These are phyloP conservation scores for Backusella australiensis DNA, from an alignment of 192 early-diverging fungal genomes.

Conservation along the genomic window DNA sequence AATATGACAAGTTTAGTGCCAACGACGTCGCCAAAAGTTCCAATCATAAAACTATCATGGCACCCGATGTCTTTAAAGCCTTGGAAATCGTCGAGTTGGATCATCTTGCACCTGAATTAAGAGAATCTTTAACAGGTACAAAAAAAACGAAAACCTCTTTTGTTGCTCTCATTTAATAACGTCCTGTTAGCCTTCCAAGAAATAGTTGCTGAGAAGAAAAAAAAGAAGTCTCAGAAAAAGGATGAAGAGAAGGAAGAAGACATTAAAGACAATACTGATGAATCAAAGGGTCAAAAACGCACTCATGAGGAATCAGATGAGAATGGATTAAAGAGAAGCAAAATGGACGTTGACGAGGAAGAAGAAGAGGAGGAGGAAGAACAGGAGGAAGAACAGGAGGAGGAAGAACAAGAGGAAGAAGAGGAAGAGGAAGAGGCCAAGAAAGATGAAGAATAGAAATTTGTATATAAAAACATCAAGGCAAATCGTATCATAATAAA, in stretches of 20 bases:
- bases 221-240: conserved; percentile 25
- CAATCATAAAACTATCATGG: conserved; percentile 49
- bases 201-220: conserved; percentile 39
- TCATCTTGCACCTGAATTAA: conserved; percentile 38
- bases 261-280: conserved; percentile 1
- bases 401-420: conserved; percentile 19
- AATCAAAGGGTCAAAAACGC: conserved; percentile 19
- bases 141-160: not conserved
- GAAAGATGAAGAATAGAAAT: conserved; percentile 21
- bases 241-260: conserved; percentile 18
- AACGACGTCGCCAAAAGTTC: conserved; percentile 43
- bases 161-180: not conserved
- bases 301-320: conserved; percentile 23
- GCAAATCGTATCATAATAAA: too few species aligned
- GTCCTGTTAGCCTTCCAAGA: conserved; percentile 37
- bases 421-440: not conserved
- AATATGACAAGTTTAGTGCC: conserved; percentile 28
- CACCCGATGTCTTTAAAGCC: conserved; percentile 46
- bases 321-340: conserved; percentile 12
- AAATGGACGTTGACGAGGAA: conserved; percentile 24
- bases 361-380: conserved; percentile 12
- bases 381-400: not conserved
- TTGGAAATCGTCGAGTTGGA: conserved; percentile 46
- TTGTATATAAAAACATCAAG: not conserved
- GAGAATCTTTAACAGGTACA: conserved; percentile 42